phyloP scores from a whole-genome alignment of 768 basidiomycete species.

The Suillus fuscotomentosus region DNA sequence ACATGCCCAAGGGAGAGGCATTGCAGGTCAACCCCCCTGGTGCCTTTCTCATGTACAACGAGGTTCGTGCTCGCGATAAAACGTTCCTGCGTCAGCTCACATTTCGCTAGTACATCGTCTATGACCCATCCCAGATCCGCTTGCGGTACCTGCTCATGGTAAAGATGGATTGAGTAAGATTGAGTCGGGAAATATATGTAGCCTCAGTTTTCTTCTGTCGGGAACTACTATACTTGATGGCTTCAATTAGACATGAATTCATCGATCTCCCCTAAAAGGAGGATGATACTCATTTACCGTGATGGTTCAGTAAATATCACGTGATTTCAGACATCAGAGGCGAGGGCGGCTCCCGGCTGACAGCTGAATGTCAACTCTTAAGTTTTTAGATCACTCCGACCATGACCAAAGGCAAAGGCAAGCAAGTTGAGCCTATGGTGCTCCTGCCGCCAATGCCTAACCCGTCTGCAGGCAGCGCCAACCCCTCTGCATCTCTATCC shows the following conservation, averaged over 20 bases:
- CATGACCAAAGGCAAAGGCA: slow-evolving; percentile 34
- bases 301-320: not conserved
- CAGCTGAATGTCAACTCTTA: not conserved
- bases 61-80: slow-evolving; percentile 36
- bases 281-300: too few species aligned
- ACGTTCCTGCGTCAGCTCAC: not conserved
- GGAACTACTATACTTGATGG: not conserved
- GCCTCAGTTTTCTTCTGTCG: not conserved
- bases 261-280: not conserved
- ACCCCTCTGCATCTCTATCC: slow-evolving; percentile 70
- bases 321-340: not conserved
- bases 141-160: slow-evolving; percentile 59
- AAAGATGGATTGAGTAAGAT: slow-evolving; percentile 32
- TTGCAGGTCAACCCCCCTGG: slow-evolving; percentile 28
- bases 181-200: not conserved
- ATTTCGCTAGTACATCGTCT: slow-evolving; percentile 54
- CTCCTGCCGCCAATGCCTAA: slow-evolving; percentile 42
- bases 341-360: not conserved
- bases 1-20: slow-evolving; percentile 58
- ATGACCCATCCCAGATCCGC: slow-evolving; percentile 55
- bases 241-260: not conserved
- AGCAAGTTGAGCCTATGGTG: slow-evolving; percentile 19
- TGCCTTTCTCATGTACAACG: slow-evolving; percentile 50
- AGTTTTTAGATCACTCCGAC: slow-evolving; percentile 1
- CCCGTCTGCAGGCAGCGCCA: slow-evolving; percentile 62